Base-by-base conservation (phyloP, 1,284 basidiomycete species). In the Golubevia sp. region DNA sequence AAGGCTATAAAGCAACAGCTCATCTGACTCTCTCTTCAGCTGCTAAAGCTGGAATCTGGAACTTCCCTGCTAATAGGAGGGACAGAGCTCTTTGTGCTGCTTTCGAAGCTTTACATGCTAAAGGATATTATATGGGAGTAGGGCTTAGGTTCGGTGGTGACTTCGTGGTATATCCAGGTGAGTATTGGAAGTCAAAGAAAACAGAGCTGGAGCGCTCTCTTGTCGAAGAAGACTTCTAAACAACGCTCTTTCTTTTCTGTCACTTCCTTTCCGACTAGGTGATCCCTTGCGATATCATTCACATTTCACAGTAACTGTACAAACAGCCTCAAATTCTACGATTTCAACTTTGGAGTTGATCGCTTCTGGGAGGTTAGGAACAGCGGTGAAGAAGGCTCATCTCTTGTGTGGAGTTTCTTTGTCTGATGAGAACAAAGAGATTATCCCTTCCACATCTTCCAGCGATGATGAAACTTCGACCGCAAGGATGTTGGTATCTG, bases 351-450 rank as follows among this genome's bases (percentile, higher is more conserved):
- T 94, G 88, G 93, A 97, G 79, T 88, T 99, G 50, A 91, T 99
- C 20, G 94, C 96, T 0, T 94, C 94, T 81, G 97, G 97, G 3
- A 88, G 97, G 30, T 85, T 99, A 49, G 97, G 96, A 0, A 99
- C 97, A 0, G 96, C 93, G 0, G 98, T 97, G 2, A 99, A 98
- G 84, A 99, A 99, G 85, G 90, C 94, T 0, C 95, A 98, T 82
- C 84, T 99, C 27, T 83, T 99, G 4, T 97, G 94, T 75, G 89
- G 90, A n/a, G n/a, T n/a, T n/a, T n/a, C n/a, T n/a, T n/a, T n/a
- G n/a, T n/a, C n/a, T n/a, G n/a, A n/a, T n/a, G n/a, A n/a, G n/a
- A n/a, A n/a, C n/a, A n/a, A n/a, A n/a, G n/a, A n/a, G n/a, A n/a
- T n/a, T n/a, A n/a, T n/a, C n/a, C n/a, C n/a, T n/a, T n/a, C n/a